phyloP scores from a whole-genome alignment of 1,284 basidiomycete genomes.

The Cystobasidium slooffiae region DNA sequence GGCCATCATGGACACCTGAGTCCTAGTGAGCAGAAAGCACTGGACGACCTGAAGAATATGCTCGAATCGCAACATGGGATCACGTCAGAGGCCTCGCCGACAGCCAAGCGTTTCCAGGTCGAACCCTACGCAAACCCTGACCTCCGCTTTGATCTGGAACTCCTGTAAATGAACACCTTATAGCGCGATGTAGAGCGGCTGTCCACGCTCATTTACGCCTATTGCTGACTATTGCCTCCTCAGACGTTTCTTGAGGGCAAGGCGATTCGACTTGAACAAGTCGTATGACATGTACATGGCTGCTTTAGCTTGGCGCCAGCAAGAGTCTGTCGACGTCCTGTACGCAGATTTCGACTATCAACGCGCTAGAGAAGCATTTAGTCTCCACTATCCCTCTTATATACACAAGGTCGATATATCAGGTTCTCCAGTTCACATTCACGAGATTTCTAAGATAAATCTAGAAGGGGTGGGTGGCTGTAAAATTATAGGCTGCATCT shows the following conservation, averaged over 20 bases:
- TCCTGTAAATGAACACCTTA: constrained; percentile 15
- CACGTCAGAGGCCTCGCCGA: background rate
- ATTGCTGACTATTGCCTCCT: background rate
- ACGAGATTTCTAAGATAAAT: constrained; percentile 29
- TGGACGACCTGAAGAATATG: constrained; percentile 25
- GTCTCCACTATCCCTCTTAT: constrained; percentile 12
- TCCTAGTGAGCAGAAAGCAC: constrained; percentile 6
- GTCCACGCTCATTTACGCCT: background rate
- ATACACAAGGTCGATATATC: constrained; percentile 28
- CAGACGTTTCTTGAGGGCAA: constrained; percentile 38
- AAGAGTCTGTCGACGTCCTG: constrained; percentile 14
- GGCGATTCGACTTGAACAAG: constrained; percentile 29
- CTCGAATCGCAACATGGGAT: constrained; percentile 27
- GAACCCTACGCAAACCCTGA: constrained; percentile 22
- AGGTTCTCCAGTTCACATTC: constrained; percentile 31
- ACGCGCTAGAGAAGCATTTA: constrained; percentile 8
- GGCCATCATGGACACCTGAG: constrained; percentile 31
- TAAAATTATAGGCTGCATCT: background rate
- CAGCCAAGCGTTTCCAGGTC: background rate
- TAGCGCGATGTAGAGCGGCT: background rate
- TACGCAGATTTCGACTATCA: constrained; percentile 25
- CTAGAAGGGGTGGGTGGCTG: constrained; percentile 11
- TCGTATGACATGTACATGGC: constrained; percentile 34
- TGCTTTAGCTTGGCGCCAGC: constrained; percentile 16
- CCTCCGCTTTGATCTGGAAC: constrained; percentile 19